Conservation (phyloP, 345 rosid species). For the Geranium rotundifolium region DNA sequence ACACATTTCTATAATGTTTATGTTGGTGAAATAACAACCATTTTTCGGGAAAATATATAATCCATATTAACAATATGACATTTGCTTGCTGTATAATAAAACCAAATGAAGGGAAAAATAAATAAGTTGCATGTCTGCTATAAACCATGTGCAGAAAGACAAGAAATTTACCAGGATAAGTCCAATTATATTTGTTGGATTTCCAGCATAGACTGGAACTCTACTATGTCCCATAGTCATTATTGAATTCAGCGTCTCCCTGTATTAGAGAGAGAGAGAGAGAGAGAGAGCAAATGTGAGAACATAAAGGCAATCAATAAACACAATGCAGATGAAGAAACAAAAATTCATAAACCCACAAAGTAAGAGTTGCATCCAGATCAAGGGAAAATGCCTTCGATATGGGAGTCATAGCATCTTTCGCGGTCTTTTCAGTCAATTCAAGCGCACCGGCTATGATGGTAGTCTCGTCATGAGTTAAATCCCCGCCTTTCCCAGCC, state of each 20-base stretch:
- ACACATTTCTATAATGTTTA: neutral
- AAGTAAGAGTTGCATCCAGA: constrained; percentile 83
- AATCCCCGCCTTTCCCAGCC: constrained; percentile 97
- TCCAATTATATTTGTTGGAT: constrained; percentile 73
- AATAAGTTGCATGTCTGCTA: neutral
- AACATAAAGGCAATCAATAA: constrained; percentile 4
- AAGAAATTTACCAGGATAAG: constrained; percentile 58
- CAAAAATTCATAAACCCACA: constrained; percentile 52
- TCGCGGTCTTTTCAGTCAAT: constrained; percentile 80
- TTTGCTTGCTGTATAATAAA: neutral
- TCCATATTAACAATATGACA: neutral
- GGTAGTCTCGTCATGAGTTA: constrained; percentile 89
- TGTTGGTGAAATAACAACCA: neutral
- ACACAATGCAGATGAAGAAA: constrained; percentile 10
- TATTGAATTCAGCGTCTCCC: constrained; percentile 71
- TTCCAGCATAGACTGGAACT: constrained; percentile 71
- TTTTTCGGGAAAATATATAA: neutral
- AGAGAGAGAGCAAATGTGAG: constrained; percentile 9
- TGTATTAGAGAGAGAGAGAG: constrained; percentile 22
- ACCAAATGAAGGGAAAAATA: neutral
- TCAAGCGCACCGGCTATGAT: constrained; percentile 96
- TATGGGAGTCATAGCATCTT: constrained; percentile 92
- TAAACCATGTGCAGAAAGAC: constrained; percentile 4
- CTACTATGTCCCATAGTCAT: constrained; percentile 94
- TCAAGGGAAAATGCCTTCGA: constrained; percentile 95